These are phyloP conservation scores for Arachis stenosperma DNA, from an alignment of 306 rosid genomes.

Conservation along the genomic window DNA sequence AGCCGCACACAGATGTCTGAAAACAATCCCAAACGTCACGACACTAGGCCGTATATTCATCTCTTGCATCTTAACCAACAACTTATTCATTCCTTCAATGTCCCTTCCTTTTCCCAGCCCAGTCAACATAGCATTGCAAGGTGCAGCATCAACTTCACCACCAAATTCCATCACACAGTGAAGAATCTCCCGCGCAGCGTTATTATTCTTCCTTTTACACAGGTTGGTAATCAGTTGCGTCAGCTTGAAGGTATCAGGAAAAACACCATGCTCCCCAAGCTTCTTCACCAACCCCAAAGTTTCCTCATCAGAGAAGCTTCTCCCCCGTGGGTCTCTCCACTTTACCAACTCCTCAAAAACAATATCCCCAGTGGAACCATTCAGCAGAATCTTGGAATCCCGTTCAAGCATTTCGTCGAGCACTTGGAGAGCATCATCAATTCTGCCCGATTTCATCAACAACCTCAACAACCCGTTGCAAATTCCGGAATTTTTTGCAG, in stretches of 20 bases:
- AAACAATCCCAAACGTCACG: conserved; percentile 69
- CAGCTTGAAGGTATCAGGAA: conserved; percentile 54
- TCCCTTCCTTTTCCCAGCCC: conserved; percentile 60
- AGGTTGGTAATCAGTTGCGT: conserved; percentile 58
- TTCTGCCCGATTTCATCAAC: conserved; percentile 48
- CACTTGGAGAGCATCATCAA: conserved; percentile 52
- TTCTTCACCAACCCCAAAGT: conserved; percentile 55
- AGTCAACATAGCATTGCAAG: conserved; percentile 72
- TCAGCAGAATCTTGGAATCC: conserved; percentile 43
- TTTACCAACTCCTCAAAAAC: conserved; percentile 52
- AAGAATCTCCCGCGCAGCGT: conserved; percentile 68
- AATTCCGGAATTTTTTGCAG: conserved; percentile 47
- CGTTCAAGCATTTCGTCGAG: conserved; percentile 79
- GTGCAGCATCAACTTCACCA: conserved; percentile 57
- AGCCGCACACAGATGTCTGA: conserved; percentile 66
- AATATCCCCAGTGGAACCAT: conserved; percentile 49
- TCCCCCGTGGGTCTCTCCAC: conserved; percentile 39
- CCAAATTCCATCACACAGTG: conserved; percentile 52
- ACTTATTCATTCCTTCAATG: conserved; percentile 61
- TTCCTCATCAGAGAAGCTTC: conserved; percentile 51
- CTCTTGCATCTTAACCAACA: conserved; percentile 69
- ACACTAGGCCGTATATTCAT: conserved; percentile 56
- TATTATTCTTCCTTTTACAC: conserved; percentile 57
- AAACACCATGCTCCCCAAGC: conserved; percentile 50
- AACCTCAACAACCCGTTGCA: conserved; percentile 48